Base-by-base conservation (phyloP, 75 land plant species). In the Pinus tabuliformis region DNA sequence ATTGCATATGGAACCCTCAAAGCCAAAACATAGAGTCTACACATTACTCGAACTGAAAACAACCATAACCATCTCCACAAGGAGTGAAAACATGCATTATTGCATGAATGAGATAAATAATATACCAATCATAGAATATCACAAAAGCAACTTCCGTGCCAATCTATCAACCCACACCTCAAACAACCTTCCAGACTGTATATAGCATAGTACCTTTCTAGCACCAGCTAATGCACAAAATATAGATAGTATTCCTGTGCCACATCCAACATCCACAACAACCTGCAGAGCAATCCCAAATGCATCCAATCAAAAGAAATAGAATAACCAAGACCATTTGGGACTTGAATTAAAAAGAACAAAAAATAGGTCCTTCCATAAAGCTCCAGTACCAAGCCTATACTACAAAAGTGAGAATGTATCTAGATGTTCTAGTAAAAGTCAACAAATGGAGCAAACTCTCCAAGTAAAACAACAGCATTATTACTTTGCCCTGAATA, bases 191-290 rank as follows among this genome's bases (percentile, higher is more conserved):
- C 64, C 21, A 8, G n/a, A 64, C 58, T 1, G 77, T n/a, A 63
- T 9, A 49, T 11, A 78, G 60, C 39, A 56, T 52, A 66, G 78
- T 82, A 90, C 99, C 89, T 90, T 84, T 56, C 81, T 87, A 36
- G 99, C 99, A 64, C 99, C 99, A 73, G 93, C 99, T 45, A 76
- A 84, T 81, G 99, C 99, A 89, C 99, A 97, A 80, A 97, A 97
- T 72, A 97, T 94, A 21, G 98, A 87, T 57, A 97, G 92, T 56
- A 97, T 94, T 57, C 98, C 99, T 18, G 99, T 94, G 28, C 98
- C 99, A 81, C 99, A 97, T 21, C 99, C 99, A 72, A 97, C 99
- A 88, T 97, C 99, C 68, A 97, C 73, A 24, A 97, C 99, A 78
- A 97, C 98, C 99, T 96, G 81, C 72, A 84, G 73, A 20, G 56